A percentile compares a stretch with the other conserved stretches of the same genome.
Conservation (phyloP, 2,329 filamentous ascomycete genomes). For the Cercospora sp. region DNA sequence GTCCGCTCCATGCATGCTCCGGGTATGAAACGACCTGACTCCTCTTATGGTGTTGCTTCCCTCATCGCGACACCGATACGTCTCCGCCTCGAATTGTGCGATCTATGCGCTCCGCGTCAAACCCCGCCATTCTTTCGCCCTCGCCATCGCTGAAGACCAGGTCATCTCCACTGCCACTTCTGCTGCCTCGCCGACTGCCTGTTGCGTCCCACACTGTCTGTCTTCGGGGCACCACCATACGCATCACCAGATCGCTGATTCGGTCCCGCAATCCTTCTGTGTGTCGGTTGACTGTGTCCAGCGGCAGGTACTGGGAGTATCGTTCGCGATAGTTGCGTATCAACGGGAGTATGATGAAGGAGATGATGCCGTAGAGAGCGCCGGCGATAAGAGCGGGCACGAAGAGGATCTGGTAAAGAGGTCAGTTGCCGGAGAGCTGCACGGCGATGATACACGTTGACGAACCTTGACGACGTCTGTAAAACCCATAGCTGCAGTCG, state of each 20-base stretch:
- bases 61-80: conserved; percentile 18
- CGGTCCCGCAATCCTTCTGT: conserved; percentile 35
- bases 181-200: conserved; percentile 17
- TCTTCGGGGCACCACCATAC: conserved; percentile 35
- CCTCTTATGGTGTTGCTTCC: neutral
- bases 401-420: conserved; percentile 42
- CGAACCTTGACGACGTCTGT: conserved; percentile 32
- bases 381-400: conserved; percentile 48
- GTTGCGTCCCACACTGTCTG: conserved; percentile 36
- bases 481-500: conserved; percentile 25
- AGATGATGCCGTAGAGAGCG: conserved; percentile 46
- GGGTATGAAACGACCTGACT: neutral
- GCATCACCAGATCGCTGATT: conserved; percentile 41
- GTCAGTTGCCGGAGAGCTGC: conserved; percentile 11
- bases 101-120: conserved; percentile 41
- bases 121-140: conserved; percentile 51
- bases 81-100: conserved; percentile 41
- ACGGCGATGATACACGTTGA: neutral
- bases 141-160: conserved; percentile 48
- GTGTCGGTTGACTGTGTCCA: conserved; percentile 33
- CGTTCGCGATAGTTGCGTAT: conserved; percentile 46
- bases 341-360: conserved; percentile 46
- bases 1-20: neutral
- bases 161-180: conserved; percentile 26
- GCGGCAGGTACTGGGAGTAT: conserved; percentile 48